A percentile compares a stretch with the other conserved stretches of the same genome.
These are phyloP conservation scores for Discostella stelligera DNA, from an alignment of 352 stramenopile genomes.

Conservation along the genomic window DNA sequence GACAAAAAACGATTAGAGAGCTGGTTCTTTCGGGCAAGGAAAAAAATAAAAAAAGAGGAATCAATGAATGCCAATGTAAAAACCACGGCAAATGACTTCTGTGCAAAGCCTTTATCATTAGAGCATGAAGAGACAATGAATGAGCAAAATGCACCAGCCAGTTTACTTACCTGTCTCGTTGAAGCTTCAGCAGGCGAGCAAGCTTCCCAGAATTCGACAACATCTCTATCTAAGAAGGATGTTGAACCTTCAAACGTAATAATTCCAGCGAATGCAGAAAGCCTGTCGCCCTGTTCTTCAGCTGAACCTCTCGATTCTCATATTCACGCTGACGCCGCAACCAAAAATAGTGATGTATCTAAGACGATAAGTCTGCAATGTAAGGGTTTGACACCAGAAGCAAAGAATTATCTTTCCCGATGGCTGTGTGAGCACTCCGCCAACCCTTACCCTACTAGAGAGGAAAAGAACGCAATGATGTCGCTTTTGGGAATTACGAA, in stretches of 20 bases:
- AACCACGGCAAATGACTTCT: background rate
- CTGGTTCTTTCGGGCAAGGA: constrained; percentile 35
- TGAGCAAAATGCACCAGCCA: background rate
- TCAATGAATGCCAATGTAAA: background rate
- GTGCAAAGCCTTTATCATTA: background rate
- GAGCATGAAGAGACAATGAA: background rate
- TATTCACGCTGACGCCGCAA: background rate
- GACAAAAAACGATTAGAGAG: constrained; percentile 34
- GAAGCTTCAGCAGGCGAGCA: background rate
- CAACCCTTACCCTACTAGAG: constrained; percentile 50
- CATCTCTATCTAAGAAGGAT: too few species aligned
- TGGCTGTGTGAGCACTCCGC: constrained; percentile 40
- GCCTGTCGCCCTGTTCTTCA: background rate
- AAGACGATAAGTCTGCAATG: background rate
- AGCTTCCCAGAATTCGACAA: background rate
- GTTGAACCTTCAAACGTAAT: too few species aligned
- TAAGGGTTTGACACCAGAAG: constrained; percentile 40
- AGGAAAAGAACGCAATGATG: constrained; percentile 52
- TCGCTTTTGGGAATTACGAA: constrained; percentile 33
- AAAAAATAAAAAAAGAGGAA: constrained; percentile 36
- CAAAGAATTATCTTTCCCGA: constrained; percentile 44
- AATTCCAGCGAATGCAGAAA: background rate
- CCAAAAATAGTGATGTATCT: background rate
- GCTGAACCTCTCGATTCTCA: background rate
- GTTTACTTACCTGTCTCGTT: background rate